These are phyloP conservation scores for Pseudogymnoascus sp. DNA, from an alignment of 2,329 filamentous ascomycete genomes.

Conservation along the genomic window DNA sequence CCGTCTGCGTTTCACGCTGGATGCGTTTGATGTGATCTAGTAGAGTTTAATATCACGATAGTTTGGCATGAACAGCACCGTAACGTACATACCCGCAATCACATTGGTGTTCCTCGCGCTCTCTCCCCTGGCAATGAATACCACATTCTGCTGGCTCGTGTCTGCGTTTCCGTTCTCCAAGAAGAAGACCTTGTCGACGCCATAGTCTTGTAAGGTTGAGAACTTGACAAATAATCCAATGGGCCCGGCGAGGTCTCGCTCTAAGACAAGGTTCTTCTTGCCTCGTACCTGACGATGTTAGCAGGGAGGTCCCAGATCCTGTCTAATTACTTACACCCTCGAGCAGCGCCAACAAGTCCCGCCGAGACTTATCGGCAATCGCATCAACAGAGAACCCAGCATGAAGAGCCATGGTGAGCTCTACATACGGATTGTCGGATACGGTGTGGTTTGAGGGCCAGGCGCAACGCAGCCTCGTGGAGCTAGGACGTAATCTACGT, in stretches of 20 bases:
- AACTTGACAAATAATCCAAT: constrained; percentile 91
- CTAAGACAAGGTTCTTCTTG: constrained; percentile 96
- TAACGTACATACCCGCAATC: constrained; percentile 65
- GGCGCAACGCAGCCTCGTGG: background rate
- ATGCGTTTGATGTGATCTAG: constrained; percentile 85
- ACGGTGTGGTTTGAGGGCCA: constrained; percentile 4
- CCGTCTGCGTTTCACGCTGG: constrained; percentile 76
- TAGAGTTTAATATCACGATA: constrained; percentile 33
- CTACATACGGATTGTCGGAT: constrained; percentile 30
- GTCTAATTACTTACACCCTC: constrained; percentile 67
- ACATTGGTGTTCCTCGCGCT: constrained; percentile 73
- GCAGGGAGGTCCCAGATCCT: constrained; percentile 11
- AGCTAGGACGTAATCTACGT: constrained; percentile 4
- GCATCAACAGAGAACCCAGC: constrained; percentile 65
- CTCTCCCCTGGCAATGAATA: constrained; percentile 89
- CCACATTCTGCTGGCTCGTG: constrained; percentile 85
- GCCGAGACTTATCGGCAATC: constrained; percentile 72
- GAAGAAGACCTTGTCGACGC: constrained; percentile 95
- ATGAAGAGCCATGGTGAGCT: constrained; percentile 60
- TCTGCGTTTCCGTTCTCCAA: constrained; percentile 94
- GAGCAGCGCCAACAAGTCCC: constrained; percentile 81
- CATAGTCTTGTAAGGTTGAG: constrained; percentile 90
- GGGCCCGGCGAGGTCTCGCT: constrained; percentile 80
- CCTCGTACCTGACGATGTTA: constrained; percentile 68
- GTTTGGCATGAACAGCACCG: constrained; percentile 10